A percentile compares a stretch with the other conserved stretches of the same genome.
These are phyloP conservation scores for Solidago caesia DNA, from an alignment of 129 eudicot species.

Conservation along the genomic window DNA sequence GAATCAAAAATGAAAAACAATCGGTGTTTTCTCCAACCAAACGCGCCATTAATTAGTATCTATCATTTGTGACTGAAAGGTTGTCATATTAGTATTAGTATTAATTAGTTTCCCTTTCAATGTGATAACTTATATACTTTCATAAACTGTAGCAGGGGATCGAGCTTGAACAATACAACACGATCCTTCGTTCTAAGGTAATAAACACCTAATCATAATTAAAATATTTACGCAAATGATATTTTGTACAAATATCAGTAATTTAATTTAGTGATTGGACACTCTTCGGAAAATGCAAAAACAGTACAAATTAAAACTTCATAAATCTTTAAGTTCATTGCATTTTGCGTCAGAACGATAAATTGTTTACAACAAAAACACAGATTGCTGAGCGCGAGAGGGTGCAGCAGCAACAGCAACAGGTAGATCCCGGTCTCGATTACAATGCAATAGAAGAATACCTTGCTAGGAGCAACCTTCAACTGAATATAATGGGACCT, in stretches of 20 bases:
- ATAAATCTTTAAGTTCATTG: not conserved
- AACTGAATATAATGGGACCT: slow-evolving; percentile 33
- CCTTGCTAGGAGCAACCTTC: slow-evolving; percentile 36
- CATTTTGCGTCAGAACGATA: not conserved
- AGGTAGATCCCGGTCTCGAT: slow-evolving; percentile 29
- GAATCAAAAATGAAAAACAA: too few relatives aligned
- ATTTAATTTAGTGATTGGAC: not conserved
- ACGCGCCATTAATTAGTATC: too few relatives aligned
- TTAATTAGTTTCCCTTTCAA: too few relatives aligned
- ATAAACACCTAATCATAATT: not conserved
- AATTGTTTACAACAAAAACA: not conserved
- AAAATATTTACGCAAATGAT: not conserved
- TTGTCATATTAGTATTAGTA: too few relatives aligned
- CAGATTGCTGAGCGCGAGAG: slow-evolving; percentile 63
- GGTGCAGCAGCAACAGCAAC: slow-evolving; percentile 46
- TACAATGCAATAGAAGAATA: slow-evolving; percentile 32
- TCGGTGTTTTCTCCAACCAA: too few relatives aligned
- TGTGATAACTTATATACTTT: not conserved
- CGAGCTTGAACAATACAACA: slow-evolving; percentile 62
- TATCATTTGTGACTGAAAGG: too few relatives aligned
- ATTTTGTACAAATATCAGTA: not conserved
- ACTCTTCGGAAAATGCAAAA: not conserved
- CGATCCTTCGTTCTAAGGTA: slow-evolving; percentile 63
- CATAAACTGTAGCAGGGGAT: slow-evolving; percentile 34
- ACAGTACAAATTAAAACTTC: not conserved